phyloP scores from a whole-genome alignment of 371 early-diverging fungal genomes.

The Rhizopus sp. region DNA sequence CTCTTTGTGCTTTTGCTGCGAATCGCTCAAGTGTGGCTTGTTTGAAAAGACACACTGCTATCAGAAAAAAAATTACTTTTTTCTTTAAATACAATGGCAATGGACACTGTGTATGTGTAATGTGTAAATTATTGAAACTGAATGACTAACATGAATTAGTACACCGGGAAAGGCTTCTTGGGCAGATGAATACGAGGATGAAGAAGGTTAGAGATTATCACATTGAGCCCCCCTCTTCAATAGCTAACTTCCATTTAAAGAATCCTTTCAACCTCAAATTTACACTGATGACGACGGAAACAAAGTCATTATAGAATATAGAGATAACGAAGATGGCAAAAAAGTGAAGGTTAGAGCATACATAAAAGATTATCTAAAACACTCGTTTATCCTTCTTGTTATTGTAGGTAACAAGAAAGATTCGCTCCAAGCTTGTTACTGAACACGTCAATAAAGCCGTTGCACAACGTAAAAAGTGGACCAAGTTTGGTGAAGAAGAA shows the following conservation, averaged over 20 bases:
- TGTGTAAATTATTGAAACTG: conserved; percentile 2
- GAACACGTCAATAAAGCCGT: conserved; percentile 88
- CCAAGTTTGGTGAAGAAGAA: conserved; percentile 80
- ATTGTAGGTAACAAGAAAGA: conserved; percentile 74
- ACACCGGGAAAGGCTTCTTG: conserved; percentile 52
- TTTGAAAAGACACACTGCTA: conserved; percentile 4
- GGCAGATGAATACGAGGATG: conserved; percentile 77
- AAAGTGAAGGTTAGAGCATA: conserved; percentile 71
- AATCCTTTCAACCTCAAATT: conserved; percentile 55
- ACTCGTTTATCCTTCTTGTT: neutral
- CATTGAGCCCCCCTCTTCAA: neutral
- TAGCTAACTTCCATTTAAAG: conserved; percentile 16
- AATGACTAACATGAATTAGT: conserved; percentile 16
- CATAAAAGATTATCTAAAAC: neutral
- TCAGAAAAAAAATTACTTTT: conserved; percentile 2
- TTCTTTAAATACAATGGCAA: conserved; percentile 19
- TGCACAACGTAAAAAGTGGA: conserved; percentile 89
- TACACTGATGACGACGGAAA: conserved; percentile 83
- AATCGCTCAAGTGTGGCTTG: neutral
- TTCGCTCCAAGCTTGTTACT: conserved; percentile 76
- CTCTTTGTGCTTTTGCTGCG: neutral
- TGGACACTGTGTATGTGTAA: conserved; percentile 32
- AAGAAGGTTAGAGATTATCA: conserved; percentile 35
- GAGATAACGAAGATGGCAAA: conserved; percentile 85
- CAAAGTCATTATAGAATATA: conserved; percentile 80